Base-by-base conservation (phyloP, 2,329 filamentous ascomycete genomes). In the Pestalotiopsis sp. region DNA sequence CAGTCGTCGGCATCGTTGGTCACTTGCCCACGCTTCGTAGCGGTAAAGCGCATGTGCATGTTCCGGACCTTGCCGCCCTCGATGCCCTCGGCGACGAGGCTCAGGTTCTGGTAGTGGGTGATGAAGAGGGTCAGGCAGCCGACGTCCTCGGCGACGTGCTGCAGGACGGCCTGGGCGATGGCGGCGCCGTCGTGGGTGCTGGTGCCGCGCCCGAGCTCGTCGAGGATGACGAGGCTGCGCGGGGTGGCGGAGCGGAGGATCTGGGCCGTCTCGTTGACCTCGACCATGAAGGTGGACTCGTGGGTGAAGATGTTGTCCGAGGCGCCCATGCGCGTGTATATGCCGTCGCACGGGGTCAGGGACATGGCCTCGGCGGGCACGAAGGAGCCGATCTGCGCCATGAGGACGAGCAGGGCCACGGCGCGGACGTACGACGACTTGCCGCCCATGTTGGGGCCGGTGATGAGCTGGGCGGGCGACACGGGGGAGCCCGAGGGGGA, bases 371-470 rank as follows among this genome's bases (percentile, higher is more conserved):
- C 85, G 25, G 95, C 95, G 1, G 96, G 96, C 0, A 99, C 94
- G 79, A 95, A 99, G 49, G 93, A 97, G 64, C 96, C 96, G 71
- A 98, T 92, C 78, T 99, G 96, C 7, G 94, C 94, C 84, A 99
- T 95, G 75, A 99, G 95, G 62, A 92, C 89, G 71, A 98, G 94
- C 6, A 99, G 89, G 11, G 96, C 95, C 59, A 97, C 90, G 73
- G 95, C 93, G 66, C 96, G 93, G 25, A 99, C 95, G 79, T 97
- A 99, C 68, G 92, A 96, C n/a, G 94, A 97, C 78, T 99, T 99
- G 68, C 96, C 96, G 75, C 96, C 96, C 96, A 99, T 99, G 82
- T 99, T 99, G 38, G 96, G 96, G 0, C 96, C 96, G 0, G 96
- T 99, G 75, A 99, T 91, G 68, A 98, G 91, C 73, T 98, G 88